Evolutionary conservation across 2,329 filamentous ascomycete genomes (phyloP).

Genomic region (Talaromyces amestolkiae): DNA sequence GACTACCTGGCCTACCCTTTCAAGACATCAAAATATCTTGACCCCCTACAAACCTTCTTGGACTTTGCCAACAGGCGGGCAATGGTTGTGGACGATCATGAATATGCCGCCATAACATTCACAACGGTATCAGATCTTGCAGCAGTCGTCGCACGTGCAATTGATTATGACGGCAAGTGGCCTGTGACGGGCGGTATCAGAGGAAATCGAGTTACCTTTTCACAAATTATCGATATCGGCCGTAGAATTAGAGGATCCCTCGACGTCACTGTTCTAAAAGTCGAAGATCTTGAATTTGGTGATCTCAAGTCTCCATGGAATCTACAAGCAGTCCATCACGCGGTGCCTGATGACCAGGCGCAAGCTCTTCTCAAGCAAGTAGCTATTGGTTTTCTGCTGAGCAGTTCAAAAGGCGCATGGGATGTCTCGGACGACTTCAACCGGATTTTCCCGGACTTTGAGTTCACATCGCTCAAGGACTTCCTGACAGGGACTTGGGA

Average conservation of each 20-base stretch:
- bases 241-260: conserved; percentile 4
- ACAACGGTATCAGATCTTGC: conserved; percentile 12
- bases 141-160: conserved; percentile 3
- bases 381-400: conserved; percentile 2
- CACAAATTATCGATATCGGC: conserved; percentile 5
- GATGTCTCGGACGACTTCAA: conserved; percentile 7
- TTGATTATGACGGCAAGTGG: conserved; percentile 15
- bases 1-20: conserved; percentile 13
- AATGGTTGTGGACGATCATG: conserved; percentile 7
- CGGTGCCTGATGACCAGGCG: background rate
- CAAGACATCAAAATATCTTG: conserved; percentile 13
- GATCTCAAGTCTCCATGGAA: background rate
- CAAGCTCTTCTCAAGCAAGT: conserved; percentile 2
- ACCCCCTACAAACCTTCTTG: conserved; percentile 4
- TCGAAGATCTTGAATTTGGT: conserved; percentile 5
- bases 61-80: conserved; percentile 8
- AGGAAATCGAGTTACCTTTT: conserved; percentile 7
- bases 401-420: conserved; percentile 9
- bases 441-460: conserved; percentile 1
- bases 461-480: background rate
- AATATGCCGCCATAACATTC: conserved; percentile 3
- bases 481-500: background rate
- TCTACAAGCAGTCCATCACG: background rate
- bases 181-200: conserved; percentile 11
- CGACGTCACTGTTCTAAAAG: background rate